Evolutionary conservation across 805 yeast species (phyloP).

Genomic region (Metschnikowia colocasiae): DNA sequence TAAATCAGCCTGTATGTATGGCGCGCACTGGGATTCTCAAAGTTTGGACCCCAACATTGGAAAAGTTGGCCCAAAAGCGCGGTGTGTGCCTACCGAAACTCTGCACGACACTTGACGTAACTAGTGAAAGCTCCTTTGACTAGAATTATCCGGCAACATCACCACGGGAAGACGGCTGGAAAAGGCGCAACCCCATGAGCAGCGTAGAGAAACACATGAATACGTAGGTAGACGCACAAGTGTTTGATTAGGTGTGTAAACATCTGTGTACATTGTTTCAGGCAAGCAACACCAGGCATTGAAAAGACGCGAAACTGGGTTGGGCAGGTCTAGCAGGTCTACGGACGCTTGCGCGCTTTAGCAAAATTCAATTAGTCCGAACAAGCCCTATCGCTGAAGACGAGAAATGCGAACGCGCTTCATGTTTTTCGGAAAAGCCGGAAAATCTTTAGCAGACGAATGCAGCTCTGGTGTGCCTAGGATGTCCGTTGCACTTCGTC

Average conservation of each 20-base stretch:
- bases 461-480: neutral
- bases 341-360: neutral
- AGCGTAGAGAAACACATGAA: too few relatives aligned
- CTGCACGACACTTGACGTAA: slow-evolving; percentile 20
- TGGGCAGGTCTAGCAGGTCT: neutral
- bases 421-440: neutral
- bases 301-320: neutral
- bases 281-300: neutral
- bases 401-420: neutral
- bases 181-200: neutral
- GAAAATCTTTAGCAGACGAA: neutral
- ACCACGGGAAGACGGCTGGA: neutral
- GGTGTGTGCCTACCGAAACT: slow-evolving; percentile 14
- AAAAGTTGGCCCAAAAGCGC: slow-evolving; percentile 20
- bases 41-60: slow-evolving; percentile 18
- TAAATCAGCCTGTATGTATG: slow-evolving; percentile 6
- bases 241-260: too few relatives aligned
- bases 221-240: too few relatives aligned
- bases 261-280: neutral
- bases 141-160: neutral
- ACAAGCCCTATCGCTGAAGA: neutral
- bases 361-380: neutral
- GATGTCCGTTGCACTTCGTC: too few relatives aligned
- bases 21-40: slow-evolving; percentile 10
- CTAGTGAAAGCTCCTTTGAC: neutral